Evolutionary conservation across 2,329 filamentous ascomycete genomes (phyloP), one percentile per base, ranked within the genome.

Genomic region (Talaromyces rugulosus): DNA sequence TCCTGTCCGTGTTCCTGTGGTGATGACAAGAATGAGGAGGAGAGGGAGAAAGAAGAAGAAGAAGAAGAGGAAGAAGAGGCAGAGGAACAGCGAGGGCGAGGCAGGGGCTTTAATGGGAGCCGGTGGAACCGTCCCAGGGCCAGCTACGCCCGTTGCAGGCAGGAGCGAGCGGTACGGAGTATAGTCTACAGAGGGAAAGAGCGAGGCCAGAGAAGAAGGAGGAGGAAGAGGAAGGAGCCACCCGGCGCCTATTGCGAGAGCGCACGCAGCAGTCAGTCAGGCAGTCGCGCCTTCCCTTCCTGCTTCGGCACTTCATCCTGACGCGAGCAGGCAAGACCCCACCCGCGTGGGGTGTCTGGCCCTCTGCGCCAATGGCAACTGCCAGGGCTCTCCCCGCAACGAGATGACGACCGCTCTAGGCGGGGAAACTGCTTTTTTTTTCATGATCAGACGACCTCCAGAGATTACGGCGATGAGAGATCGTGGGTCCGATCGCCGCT

Each of bases 361-460:
- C 12, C 14, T 23, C 2, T 2, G 7, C 2, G 12, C 30, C 50
- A 31, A 47, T 58, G 40, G 56, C 56, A 18, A 16, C 40, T 8
- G 27, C 11, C 56, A 52, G 47, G 30, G 31, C 47, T 51, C 56
- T 23, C 56, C 42, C 36, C 40, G 34, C 56, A 42, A 44, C 28
- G 27, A 18, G 11, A 23, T 47, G 44, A 27, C 44, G 44, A 47
- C 44, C 44, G 44, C 44, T 47, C 44, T 47, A 27, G 44, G 44
- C 44, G 44, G 44, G 44, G 44, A 14, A 47, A 27, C 44, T 47
- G 8, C 44, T 27, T 61, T 64, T 67, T 71, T 71, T 72, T 70
- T 71, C 66, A 58, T 71, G 69, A 71, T 72, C 70, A 71, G 69
- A 68, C 68, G 71, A 72, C 70, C 70, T 53, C 27, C 42, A 28